These are phyloP conservation scores for Cystofilobasidium bisporidii DNA, from an alignment of 768 basidiomycete genomes.

Conservation along the genomic window DNA sequence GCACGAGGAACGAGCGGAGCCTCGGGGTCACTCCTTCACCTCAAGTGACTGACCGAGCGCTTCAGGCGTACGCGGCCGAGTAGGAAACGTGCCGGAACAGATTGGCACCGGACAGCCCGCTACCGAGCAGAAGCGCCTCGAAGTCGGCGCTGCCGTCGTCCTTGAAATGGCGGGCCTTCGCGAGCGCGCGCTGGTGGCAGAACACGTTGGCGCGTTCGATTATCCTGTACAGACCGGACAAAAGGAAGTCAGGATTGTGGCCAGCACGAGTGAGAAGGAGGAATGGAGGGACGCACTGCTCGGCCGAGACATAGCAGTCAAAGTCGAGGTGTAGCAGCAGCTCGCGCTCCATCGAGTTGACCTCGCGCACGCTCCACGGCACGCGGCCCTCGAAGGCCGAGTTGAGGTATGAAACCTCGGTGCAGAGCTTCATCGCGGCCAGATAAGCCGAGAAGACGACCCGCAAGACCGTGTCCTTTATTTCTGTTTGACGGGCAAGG, in stretches of 20 bases:
- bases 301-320: neutral
- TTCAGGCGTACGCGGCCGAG: neutral
- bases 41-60: too few species aligned
- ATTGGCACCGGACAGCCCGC: neutral
- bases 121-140: neutral
- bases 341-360: constrained; percentile 14
- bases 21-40: too few species aligned
- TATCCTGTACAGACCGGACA: neutral
- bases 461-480: neutral
- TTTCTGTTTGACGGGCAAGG: neutral
- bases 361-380: neutral
- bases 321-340: neutral
- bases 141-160: neutral
- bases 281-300: neutral
- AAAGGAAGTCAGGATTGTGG: too few species aligned
- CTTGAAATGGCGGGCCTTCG: neutral
- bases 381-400: neutral
- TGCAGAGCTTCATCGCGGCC: constrained; percentile 6
- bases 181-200: neutral
- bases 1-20: too few species aligned
- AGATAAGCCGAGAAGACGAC: constrained; percentile 7
- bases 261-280: neutral
- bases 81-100: neutral
- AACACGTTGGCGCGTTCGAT: neutral
- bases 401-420: constrained; percentile 1